Evolutionary conservation across 1,284 basidiomycete genomes (phyloP), one percentile per base, ranked within the genome.

Genomic region (Mycena citricolor): DNA sequence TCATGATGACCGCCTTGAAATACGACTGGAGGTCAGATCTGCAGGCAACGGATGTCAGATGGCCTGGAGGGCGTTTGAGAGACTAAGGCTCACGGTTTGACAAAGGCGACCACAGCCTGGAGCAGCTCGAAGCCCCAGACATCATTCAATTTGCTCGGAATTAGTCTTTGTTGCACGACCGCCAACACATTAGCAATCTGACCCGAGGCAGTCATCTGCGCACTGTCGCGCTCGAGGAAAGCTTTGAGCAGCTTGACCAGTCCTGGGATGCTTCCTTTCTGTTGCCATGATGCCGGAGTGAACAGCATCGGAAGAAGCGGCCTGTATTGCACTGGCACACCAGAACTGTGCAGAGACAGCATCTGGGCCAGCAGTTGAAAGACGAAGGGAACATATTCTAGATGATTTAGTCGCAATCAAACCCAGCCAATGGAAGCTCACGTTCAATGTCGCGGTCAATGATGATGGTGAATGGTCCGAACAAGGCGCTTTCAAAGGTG

Each of bases 311-410:
- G 84, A 1, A 98, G 74, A 5, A 99, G 73, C 14, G 76, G 69
- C 25, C 83, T 81, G 68, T 98, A 99, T 44, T 86, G 79, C 1
- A 73, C 68, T 0, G 95, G 93, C 7, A 97, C 71, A 20, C 69
- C 67, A 1, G 69, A 62, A 0, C 69, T 67, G 58, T 95, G 94
- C 8, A 92, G 71, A 55, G 94, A 90, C 26, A 99, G 83, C 76
- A 99, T 92, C 64, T 99, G 95, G 0, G 94, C 89, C 23, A 98
- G 81, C 55, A 99, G 83, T 63, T 99, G 97, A 76, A 99, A 98
- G 39, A 92, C 89, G 63, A 95, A 99, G 2, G 95, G 95, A 40
- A 97, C 88, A 62, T 97, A 99, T 69, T 98, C 95, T 92, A 24
- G 32, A 23, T 40, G n/a, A 41, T 24, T 32, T 20, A 24, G 24